Conservation (phyloP, 495 filamentous ascomycete species). For the Chaetomium fimeti region DNA sequence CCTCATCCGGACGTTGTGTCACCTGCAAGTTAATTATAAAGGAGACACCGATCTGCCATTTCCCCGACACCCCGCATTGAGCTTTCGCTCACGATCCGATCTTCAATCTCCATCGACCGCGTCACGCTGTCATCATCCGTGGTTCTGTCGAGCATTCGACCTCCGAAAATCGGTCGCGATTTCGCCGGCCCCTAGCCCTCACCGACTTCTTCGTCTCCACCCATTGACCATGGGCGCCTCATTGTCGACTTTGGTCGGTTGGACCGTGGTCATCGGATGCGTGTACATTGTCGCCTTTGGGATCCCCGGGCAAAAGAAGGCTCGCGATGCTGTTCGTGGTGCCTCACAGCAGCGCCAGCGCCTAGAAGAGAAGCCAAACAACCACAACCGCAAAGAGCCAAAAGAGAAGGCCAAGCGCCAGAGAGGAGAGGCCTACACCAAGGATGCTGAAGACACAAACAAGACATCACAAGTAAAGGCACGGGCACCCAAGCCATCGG, state of each 20-base stretch:
- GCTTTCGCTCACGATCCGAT: conserved; percentile 2
- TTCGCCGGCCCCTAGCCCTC: not conserved
- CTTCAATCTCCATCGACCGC: conserved; percentile 4
- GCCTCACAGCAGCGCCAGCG: conserved; percentile 25
- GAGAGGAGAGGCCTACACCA: conserved; percentile 30
- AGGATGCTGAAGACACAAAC: conserved; percentile 30
- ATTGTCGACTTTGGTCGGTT: conserved; percentile 51
- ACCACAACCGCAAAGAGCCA: conserved; percentile 37
- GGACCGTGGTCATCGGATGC: conserved; percentile 57
- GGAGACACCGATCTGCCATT: conserved; percentile 16
- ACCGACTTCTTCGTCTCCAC: not conserved
- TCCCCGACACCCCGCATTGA: conserved; percentile 11
- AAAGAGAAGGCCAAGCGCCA: conserved; percentile 39
- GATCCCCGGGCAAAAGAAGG: conserved; percentile 23
- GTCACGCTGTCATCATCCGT: not conserved
- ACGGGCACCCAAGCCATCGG: conserved; percentile 25
- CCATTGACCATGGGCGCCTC: conserved; percentile 42
- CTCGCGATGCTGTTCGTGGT: conserved; percentile 15
- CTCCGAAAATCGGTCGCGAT: conserved; percentile 9
- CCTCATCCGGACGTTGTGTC: conserved; percentile 16
- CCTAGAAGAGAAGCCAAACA: conserved; percentile 41
- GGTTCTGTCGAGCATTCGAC: not conserved
- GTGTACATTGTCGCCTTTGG: conserved; percentile 37
- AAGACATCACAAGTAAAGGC: conserved; percentile 40
- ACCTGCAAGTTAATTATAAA: conserved; percentile 11